Conservation (phyloP, 495 filamentous ascomycete genomes). For the Penicillium coprophilum region DNA sequence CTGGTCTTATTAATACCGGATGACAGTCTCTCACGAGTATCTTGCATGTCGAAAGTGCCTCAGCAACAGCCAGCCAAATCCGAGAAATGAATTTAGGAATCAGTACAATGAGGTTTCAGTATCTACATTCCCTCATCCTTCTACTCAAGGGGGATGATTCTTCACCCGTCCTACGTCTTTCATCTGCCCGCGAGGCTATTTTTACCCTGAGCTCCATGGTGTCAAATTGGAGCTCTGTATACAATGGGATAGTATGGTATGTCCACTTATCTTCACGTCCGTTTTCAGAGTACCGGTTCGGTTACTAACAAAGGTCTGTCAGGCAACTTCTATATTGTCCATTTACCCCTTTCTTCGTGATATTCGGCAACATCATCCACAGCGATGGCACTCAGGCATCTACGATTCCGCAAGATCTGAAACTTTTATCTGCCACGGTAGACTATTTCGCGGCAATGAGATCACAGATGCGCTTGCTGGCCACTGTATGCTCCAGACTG, state of each 20-base stretch:
- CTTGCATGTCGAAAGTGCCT: not conserved
- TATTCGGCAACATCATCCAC: constrained; percentile 18
- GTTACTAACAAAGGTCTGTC: no score
- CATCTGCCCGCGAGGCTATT: constrained; percentile 18
- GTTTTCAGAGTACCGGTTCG: no score
- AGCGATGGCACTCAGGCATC: not conserved
- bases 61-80: not conserved
- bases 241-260: constrained; percentile 25
- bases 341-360: constrained; percentile 23
- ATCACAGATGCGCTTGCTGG: constrained; percentile 12
- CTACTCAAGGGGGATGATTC: constrained; percentile 12
- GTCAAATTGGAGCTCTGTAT: constrained; percentile 24
- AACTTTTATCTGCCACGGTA: constrained; percentile 5
- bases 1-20: no score
- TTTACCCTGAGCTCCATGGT: constrained; percentile 13
- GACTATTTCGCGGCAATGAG: constrained; percentile 13
- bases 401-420: constrained; percentile 9
- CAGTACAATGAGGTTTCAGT: constrained; percentile 13
- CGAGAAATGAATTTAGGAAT: constrained; percentile 15
- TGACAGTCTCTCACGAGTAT: not conserved
- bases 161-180: constrained; percentile 5
- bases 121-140: constrained; percentile 11
- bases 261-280: not conserved
- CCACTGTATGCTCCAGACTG: constrained; percentile 12
- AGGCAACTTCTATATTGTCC: constrained; percentile 27